Evolutionary conservation across 176 grass and related monocot species (phyloP), one percentile per base, ranked within the genome.

Genomic region (Zea luxurians): DNA sequence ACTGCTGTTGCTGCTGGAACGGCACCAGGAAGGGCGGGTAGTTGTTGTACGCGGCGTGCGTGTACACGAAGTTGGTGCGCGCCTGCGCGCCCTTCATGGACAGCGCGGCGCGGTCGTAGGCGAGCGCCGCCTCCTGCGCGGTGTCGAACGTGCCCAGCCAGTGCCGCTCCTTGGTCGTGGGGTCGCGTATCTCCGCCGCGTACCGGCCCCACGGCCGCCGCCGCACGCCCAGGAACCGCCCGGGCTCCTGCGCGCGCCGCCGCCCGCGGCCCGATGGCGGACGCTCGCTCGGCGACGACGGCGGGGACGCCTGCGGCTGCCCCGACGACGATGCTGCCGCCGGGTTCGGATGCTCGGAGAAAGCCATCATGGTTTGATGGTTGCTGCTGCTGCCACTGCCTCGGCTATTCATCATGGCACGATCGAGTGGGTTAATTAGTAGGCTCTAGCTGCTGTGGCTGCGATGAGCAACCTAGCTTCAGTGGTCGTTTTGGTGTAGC

Each of bases 131-230:
- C 88, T 99, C 96, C 85, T 99, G 96, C 53, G 96, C 92, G 16
- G 96, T 99, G 88, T 99, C 96, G 70, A 99, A 99, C 12, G 96
- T 99, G 47, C 96, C 96, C 3, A 99, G 85, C 96, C 96, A 96
- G 74, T 99, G 96, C 78, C 96, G 76, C 64, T 99, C 96, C 80
- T 99, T 99, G 13, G 96, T 99, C 7, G 96, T 91, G 6, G 96
- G 96, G 83, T 96, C 92, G 46, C 96, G 90, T 49, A 99, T 99
- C 88, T 99, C 96, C 16, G 96, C 96, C 10, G 96, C 96, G 88
- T 98, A 98, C 66, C 92, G 83, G 2, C 95, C 92, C 95, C 91
- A 98, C 13, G 95, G 95, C 38, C 95, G 76, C 9, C 95, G 82
- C 42, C 95, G 82, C 36, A 98, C 95, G 21, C 95, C 95, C 4